phyloP scores from a whole-genome alignment of 306 rosid genomes.

The Fagus crenata region DNA sequence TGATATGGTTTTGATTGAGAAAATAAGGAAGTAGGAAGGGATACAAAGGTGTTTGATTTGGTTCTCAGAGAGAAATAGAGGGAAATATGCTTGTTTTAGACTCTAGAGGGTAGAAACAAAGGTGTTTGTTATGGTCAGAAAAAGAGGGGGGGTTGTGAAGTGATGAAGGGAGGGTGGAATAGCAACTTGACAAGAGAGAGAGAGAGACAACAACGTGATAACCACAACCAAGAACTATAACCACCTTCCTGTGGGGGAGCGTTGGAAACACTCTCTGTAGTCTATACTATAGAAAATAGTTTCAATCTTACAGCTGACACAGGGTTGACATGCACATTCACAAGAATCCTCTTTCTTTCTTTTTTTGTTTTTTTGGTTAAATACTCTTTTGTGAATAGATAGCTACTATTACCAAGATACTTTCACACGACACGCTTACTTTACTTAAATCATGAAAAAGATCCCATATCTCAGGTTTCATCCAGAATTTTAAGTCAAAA shows the following conservation, averaged over 20 bases:
- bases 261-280: slow-evolving; percentile 13
- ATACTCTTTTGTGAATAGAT: too few relatives aligned
- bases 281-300: not conserved
- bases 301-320: not conserved
- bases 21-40: not conserved
- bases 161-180: slow-evolving; percentile 1
- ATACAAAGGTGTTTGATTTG: not conserved
- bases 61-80: not conserved
- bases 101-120: not conserved
- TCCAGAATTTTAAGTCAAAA: too few relatives aligned
- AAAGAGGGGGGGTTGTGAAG: not conserved
- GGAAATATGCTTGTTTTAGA: not conserved
- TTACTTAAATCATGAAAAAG: too few relatives aligned
- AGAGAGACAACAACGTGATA: slow-evolving; percentile 37
- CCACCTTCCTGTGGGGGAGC: slow-evolving; percentile 24
- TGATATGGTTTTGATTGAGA: not conserved
- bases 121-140: slow-evolving; percentile 1
- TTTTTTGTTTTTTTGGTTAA: too few relatives aligned
- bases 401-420: too few relatives aligned
- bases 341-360: too few relatives aligned
- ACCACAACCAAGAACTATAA: slow-evolving; percentile 23
- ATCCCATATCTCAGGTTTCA: too few relatives aligned
- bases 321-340: not conserved
- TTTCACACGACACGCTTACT: too few relatives aligned
- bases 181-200: not conserved